Percentiles rank a stretch among this genome's conserved stretches.
phyloP scores from a whole-genome alignment of 2,329 filamentous ascomycete species.

The Pseudocercospora macadamiae region DNA sequence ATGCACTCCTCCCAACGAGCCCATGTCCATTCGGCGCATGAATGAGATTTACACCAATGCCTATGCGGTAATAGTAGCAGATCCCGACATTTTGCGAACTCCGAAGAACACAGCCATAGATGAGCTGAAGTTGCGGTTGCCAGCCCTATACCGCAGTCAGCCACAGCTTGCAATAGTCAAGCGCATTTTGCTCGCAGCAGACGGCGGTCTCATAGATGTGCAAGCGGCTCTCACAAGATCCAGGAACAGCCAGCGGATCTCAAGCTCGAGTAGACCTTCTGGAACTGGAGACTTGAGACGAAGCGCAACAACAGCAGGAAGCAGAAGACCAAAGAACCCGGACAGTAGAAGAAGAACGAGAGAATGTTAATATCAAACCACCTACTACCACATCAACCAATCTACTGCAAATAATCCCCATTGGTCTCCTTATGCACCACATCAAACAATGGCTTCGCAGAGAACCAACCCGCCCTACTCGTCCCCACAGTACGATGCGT shows the following conservation, averaged over 20 bases:
- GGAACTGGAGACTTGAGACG: not conserved
- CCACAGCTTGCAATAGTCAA: constrained; percentile 1
- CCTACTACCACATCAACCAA: not conserved
- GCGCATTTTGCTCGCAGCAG: not conserved
- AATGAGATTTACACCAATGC: constrained; percentile 14
- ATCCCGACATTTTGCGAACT: not conserved
- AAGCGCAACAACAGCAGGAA: not conserved
- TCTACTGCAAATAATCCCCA: constrained; percentile 55
- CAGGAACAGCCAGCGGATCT: not conserved
- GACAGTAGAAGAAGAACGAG: not conserved
- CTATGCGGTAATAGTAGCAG: constrained; percentile 15
- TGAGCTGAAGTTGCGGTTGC: not conserved
- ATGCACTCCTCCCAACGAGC: constrained; percentile 7
- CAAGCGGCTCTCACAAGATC: constrained; percentile 1
- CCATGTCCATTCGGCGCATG: not conserved
- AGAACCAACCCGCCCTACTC: constrained; percentile 67
- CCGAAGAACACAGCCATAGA: not conserved
- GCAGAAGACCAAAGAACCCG: not conserved
- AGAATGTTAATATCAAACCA: no score
- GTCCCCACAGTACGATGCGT: constrained; percentile 69
- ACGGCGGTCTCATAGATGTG: not conserved
- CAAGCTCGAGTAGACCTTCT: not conserved
- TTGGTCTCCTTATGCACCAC: constrained; percentile 64
- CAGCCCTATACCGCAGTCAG: not conserved
- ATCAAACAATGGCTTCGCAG: constrained; percentile 72